Evolutionary conservation across 768 basidiomycete genomes (phyloP).

Genomic region (Paxillus involutus): DNA sequence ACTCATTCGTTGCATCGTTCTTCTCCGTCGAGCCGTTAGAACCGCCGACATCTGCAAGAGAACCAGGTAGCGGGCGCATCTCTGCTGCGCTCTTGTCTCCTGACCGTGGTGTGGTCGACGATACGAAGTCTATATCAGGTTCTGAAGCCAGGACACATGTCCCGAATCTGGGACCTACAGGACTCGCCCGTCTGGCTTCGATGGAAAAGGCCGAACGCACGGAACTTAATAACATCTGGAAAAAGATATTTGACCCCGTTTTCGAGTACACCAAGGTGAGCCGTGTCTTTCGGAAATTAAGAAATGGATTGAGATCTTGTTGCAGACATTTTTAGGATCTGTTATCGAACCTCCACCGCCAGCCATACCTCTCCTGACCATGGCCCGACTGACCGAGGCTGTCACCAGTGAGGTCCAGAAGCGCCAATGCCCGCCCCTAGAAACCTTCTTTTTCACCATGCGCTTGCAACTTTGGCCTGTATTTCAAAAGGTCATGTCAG

Average conservation of each 20-base stretch:
- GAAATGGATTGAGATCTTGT: neutral
- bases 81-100: conserved; percentile 44
- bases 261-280: conserved; percentile 80
- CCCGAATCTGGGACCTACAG: conserved; percentile 20
- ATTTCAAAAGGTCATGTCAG: conserved; percentile 87
- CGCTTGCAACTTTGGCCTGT: conserved; percentile 91
- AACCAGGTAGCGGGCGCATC: conserved; percentile 32
- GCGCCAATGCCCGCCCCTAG: conserved; percentile 77
- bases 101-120: conserved; percentile 35
- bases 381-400: conserved; percentile 89
- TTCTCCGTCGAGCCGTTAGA: conserved; percentile 48
- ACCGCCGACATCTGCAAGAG: conserved; percentile 31
- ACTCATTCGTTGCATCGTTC: conserved; percentile 82
- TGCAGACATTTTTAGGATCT: conserved; percentile 66
- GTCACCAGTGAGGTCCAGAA: conserved; percentile 73
- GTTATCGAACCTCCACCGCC: conserved; percentile 75
- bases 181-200: conserved; percentile 27
- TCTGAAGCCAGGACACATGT: conserved; percentile 50
- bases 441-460: conserved; percentile 76
- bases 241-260: conserved; percentile 89
- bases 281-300: conserved; percentile 6
- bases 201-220: conserved; percentile 61
- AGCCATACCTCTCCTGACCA: conserved; percentile 76
- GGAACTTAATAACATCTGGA: conserved; percentile 73
- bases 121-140: conserved; percentile 41